A percentile compares a stretch with the other conserved stretches of the same genome.
Evolutionary conservation across 106 monocot species (phyloP).

Genomic region (Gastrodia elata): DNA sequence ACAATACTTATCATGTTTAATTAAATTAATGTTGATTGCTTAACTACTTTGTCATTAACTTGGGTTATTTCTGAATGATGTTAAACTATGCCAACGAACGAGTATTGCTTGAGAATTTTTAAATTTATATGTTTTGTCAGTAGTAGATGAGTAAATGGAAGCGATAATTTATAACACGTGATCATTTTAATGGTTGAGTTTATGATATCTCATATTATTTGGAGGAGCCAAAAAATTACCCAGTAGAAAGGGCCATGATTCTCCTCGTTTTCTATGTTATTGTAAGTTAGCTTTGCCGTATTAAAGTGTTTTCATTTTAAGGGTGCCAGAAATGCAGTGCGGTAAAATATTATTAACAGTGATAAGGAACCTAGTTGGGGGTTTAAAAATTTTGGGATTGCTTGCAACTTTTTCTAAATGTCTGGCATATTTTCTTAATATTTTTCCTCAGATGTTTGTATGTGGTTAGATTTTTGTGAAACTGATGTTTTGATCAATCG

Average conservation of each 20-base stretch:
- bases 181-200: not conserved
- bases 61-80: not conserved
- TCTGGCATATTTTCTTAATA: too few relatives aligned
- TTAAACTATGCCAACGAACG: not conserved
- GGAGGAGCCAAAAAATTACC: not conserved
- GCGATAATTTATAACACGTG: not conserved
- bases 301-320: not conserved
- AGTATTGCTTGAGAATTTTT: not conserved
- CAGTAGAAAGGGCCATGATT: not conserved
- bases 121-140: not conserved
- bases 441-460: not conserved
- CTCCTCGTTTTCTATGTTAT: not conserved
- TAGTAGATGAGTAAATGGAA: not conserved
- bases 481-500: not conserved
- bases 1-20: not conserved
- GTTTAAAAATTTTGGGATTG: too few relatives aligned
- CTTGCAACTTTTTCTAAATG: too few relatives aligned
- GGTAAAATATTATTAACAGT: not conserved
- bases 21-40: not conserved
- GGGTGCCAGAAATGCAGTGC: not conserved
- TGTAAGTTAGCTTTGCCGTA: not conserved
- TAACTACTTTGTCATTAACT: not conserved
- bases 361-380: too few relatives aligned
- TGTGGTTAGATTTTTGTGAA: not conserved
- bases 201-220: not conserved